Base-by-base conservation (phyloP, 2,329 filamentous ascomycete genomes). In the Ophiocordyceps camponoti-leonardi region DNA sequence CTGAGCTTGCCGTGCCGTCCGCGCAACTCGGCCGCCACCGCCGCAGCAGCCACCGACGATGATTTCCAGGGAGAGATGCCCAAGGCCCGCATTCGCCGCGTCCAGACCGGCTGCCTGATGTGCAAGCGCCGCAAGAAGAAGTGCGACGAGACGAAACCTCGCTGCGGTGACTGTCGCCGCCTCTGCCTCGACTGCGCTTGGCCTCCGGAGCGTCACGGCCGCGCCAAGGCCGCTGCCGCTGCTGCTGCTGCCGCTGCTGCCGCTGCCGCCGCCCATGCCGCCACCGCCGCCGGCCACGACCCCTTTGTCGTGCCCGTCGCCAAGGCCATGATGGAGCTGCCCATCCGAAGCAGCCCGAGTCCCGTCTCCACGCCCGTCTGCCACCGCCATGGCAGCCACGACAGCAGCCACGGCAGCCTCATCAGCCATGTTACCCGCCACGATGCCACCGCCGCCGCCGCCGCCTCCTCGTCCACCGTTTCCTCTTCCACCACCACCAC, bases 81-180 rank as follows among this genome's bases (percentile, higher is more conserved):
- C 46, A 62, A 60, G 49, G 59, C 58, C 5, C 56, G 54, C 37
- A 62, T 61, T 35, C 52, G 56, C 8, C 52, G 59, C 30, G 59
- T 61, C 4, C 59, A 62, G 52, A 62, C 60, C 30, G 66, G 66
- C 13, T 69, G 66, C 50, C 49, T 66, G 44, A 67, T 65, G 49
- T 69, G 66, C 53, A 65, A 67, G 51, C 58, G 58, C 23, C 61
- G 66, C 41, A 68, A 68, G 57, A 68, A 68, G 59, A 69, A 69
- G 52, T 69, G 66, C 53, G 66, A 68, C 48, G 67, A 69, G 53
- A 54, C 52, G 11, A 67, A 66, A 49, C 66, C 66, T 2, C 58
- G 58, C 40, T 69, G 66, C 49, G 57, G 58, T 30, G 59, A 63
- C 44, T 67, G 63, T 44, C 53, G 54, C n/a, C 53, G 59, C 13